Conservation (phyloP, 495 filamentous ascomycete species). For the Pyronema omphalodes region DNA sequence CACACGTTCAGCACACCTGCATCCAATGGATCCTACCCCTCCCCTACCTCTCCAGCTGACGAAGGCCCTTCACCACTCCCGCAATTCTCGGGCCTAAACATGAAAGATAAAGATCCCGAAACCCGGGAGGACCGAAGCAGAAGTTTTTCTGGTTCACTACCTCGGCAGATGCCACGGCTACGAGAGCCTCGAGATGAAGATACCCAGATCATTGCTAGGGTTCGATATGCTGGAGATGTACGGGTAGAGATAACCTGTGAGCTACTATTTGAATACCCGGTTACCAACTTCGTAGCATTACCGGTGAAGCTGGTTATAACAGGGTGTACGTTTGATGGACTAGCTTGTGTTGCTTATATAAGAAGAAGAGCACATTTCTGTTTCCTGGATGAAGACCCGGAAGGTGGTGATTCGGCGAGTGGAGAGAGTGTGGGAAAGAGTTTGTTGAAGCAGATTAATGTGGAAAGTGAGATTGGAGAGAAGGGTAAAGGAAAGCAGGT, state of each 20-base stretch:
- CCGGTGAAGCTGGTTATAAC: constrained; percentile 85
- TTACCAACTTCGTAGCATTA: constrained; percentile 88
- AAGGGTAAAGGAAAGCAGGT: constrained; percentile 80
- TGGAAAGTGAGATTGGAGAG: constrained; percentile 93
- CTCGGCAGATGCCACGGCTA: constrained; percentile 14
- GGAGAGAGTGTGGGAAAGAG: constrained; percentile 33
- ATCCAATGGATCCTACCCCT: neutral
- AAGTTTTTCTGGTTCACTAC: neutral
- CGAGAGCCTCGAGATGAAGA: constrained; percentile 42
- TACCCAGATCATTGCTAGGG: constrained; percentile 76
- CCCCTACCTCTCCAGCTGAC: neutral
- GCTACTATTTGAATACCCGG: constrained; percentile 90
- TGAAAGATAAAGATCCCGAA: neutral
- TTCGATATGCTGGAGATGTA: constrained; percentile 69
- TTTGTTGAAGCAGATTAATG: constrained; percentile 65
- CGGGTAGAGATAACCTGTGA: constrained; percentile 77
- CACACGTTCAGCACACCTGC: neutral
- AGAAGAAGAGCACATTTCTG: constrained; percentile 72
- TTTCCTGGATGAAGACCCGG: constrained; percentile 77
- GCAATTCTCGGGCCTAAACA: neutral
- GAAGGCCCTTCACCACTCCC: neutral
- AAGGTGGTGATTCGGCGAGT: constrained; percentile 25
- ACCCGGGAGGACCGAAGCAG: neutral
- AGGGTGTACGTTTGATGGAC: constrained; percentile 81
- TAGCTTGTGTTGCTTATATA: constrained; percentile 80